Evolutionary conservation across 2,329 filamentous ascomycete genomes (phyloP), one percentile per base, ranked within the genome.

Genomic region (Rhynchosporium secalis): DNA sequence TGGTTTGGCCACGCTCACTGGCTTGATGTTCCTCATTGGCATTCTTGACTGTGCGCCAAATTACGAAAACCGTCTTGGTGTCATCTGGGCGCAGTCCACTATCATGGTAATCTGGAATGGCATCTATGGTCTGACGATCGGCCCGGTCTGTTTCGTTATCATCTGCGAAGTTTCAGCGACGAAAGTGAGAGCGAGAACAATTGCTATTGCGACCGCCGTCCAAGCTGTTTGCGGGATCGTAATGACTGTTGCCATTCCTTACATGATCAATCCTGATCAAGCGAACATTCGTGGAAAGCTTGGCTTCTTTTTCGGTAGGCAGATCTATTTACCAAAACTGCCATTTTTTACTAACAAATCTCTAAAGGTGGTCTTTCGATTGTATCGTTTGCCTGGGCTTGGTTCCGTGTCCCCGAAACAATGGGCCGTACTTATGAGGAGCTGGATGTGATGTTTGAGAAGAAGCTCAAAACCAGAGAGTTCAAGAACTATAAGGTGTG

Each of bases 361-460:
- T 26, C 52, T 55, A 26, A 1, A 52, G 59, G 59, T 43, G 55
- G 43, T 12, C 41, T 64, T 26, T 77, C 77, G 63, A 66, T 77
- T n/a, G 36, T 75, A 1, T 75, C 76, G 36, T 68, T 77, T 1
- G 67, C 72, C 0, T 80, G 78, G 69, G 75, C 76, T 13, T 76
- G 69, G 64, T 76, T 75, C 62, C 75, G 73, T 60, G 66, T 77
- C 8, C 78, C 78, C 28, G 80, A 81, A 69, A 79, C 78, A 0
- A 75, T 75, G 15, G 77, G 76, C 2, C 74, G 77, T 49, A 77
- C 76, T 0, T 76, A 78, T 56, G 78, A 78, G 61, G 79, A 82
- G 72, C 74, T 82, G 20, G 79, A 81, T 66, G 66, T 76, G 1
- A 67, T 82, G 68, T 82, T 82, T 68, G 75, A 76, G 38, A 67